Evolutionary conservation across 2,329 filamentous ascomycete genomes (phyloP), one percentile per base, ranked within the genome.

Genomic region (Phialocephala subalpina): DNA sequence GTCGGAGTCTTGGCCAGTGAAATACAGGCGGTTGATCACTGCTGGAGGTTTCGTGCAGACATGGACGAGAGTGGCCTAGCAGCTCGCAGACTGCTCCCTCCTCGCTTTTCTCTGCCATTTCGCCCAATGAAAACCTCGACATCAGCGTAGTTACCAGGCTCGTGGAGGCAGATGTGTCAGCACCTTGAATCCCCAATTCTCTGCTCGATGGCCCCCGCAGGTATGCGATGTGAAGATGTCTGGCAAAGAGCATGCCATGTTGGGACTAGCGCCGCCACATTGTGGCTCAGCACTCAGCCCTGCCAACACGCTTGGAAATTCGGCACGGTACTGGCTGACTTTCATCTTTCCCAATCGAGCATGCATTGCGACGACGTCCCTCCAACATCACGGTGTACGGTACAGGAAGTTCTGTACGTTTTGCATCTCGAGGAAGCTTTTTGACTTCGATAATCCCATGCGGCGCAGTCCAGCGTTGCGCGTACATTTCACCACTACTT

Each of bases 331-430:
- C n/a, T n/a, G n/a, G n/a, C 18, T 12, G n/a, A 35, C 11, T 20
- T 40, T 16, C 18, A 27, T 53, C 40, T 36, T 49, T 52, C 61
- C 61, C 53, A 35, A 56, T 63, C 22, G 7, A 57, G 55, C 56
- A 58, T 63, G 27, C 61, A 25, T n/a, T 60, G 62, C 56, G 56
- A 60, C 18, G 27, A 60, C 18, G 27, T 33, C 16, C 49, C 7
- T 55, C 27, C n/a, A 40, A 53, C 27, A 16, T 53, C 49, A 53
- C 11, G 22, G 8, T 40, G 5, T 7, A 22, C 55, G 29, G 38
- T 27, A 53, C 49, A 53, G 22, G 25, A 16, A 53, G 22, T 53
- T 16, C 49, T 53, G 25, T 53, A 53, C 12, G 12, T 29, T 16
- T 53, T 29, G 49, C 14, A 42, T 16, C 40, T 7, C 45, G 2